A percentile compares a stretch with the other conserved stretches of the same genome.
Conservation (phyloP, 345 rosid species). For the Corchorus olitorius region DNA sequence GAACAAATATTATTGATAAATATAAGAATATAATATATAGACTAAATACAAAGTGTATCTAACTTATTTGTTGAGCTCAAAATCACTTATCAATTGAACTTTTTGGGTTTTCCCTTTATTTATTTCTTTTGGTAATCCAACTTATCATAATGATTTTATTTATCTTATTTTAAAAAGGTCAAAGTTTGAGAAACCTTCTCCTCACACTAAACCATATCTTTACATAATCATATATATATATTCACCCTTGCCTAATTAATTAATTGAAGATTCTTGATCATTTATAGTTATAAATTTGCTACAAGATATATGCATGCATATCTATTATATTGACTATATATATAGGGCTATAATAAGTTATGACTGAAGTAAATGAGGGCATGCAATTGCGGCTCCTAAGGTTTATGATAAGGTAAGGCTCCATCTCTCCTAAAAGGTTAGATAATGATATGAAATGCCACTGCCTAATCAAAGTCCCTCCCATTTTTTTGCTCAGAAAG, state of each 20-base stretch:
- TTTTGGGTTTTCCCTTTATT: background rate
- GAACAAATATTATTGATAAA: background rate
- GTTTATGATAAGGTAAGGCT: background rate
- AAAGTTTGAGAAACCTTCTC: too few species aligned
- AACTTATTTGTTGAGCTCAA: background rate
- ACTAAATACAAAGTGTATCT: background rate
- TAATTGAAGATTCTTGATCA: too few species aligned
- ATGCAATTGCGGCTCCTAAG: background rate
- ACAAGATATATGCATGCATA: too few species aligned
- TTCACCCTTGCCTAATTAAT: too few species aligned
- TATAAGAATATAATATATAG: background rate
- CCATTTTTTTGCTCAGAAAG: background rate
- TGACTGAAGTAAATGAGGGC: background rate
- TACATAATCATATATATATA: too few species aligned
- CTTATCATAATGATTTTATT: too few species aligned
- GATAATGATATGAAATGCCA: slow-evolving; percentile 17
- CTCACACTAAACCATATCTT: too few species aligned
- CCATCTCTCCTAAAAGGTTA: background rate
- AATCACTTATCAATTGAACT: background rate
- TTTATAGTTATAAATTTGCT: too few species aligned
- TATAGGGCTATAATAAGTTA: too few species aligned
- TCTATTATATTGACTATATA: too few species aligned
- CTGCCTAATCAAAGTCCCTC: background rate
- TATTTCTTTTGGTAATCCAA: too few species aligned
- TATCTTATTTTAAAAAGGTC: too few species aligned